Evolutionary conservation across 2,329 filamentous ascomycete species (phyloP), one percentile per base, ranked within the genome.

Genomic region (Colletotrichum sp.): DNA sequence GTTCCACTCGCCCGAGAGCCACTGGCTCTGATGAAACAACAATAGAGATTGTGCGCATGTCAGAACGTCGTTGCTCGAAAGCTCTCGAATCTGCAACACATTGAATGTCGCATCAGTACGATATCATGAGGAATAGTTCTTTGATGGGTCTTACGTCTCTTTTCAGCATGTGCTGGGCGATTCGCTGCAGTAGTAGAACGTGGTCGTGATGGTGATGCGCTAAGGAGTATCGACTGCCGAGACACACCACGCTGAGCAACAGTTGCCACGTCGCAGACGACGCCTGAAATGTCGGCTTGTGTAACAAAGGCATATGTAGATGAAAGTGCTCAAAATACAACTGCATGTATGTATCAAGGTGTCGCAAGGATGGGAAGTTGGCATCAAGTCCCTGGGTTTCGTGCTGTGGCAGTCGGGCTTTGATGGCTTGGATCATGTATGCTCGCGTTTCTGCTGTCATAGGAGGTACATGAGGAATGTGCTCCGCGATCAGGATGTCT

Each of bases 1-100:
- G 26, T 60, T 60, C 57, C 57, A 28, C 26, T 32, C 57, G 16
- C 57, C 57, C 24, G 57, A 26, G 57, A 60, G 57, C 57, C 57
- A 60, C 16, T 28, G 21, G 26, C 24, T 60, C 0, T 60, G 57
- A 16, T 60, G 57, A 18, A 60, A 60, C 8, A 60, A 10, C 1
- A 60, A 18, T 30, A 60, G 57, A 0, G 57, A 60, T 60, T 60
- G 57, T 0, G 57, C 57, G 0, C 7, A 30, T 2, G 16, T 10
- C 57, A 60, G 10, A 18, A 60, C 57, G 1, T 32, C 24, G 2
- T 18, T 32, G 16, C 21, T 60, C 21, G 57, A 30, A 1, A 60
- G 24, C 57, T 60, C 7, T 60, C 57, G 57, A 30, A 60, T 28
- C 57, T 60, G 16, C 7, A 26, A 18, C 0, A 28, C 2, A 3